Conservation (phyloP, 441 rosid genomes). For the Manihot esculenta region DNA sequence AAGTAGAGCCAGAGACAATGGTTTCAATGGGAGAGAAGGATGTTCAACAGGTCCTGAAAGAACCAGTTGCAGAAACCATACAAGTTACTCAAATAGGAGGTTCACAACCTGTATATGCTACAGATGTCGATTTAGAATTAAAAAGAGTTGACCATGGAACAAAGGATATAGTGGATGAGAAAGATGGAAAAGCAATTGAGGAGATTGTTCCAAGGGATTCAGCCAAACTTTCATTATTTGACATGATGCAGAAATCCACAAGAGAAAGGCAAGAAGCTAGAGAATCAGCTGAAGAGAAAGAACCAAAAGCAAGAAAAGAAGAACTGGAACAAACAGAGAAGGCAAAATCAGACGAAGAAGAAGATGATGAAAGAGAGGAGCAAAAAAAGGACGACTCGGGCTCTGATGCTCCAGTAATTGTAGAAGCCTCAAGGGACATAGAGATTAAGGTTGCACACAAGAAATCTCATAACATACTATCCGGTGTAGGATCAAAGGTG, state of each 20-base stretch:
- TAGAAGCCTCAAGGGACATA: slow-evolving; percentile 60
- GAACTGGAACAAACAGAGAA: slow-evolving; percentile 36
- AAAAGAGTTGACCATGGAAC: slow-evolving; percentile 28
- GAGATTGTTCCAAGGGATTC: slow-evolving; percentile 30
- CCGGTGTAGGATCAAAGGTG: slow-evolving; percentile 88
- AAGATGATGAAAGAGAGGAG: slow-evolving; percentile 29
- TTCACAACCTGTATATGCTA: slow-evolving; percentile 27
- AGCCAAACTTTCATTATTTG: slow-evolving; percentile 35
- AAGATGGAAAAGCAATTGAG: slow-evolving; percentile 18
- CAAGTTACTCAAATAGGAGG: slow-evolving; percentile 27
- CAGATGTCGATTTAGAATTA: slow-evolving; percentile 25
- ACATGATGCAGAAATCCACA: slow-evolving; percentile 35
- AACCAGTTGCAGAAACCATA: slow-evolving; percentile 22
- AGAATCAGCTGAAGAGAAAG: slow-evolving; percentile 27
- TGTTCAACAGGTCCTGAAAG: slow-evolving; percentile 22
- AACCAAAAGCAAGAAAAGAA: slow-evolving; percentile 25
- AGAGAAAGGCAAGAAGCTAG: slow-evolving; percentile 25
- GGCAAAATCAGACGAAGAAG: slow-evolving; percentile 46
- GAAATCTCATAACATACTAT: slow-evolving; percentile 76
- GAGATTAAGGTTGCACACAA: slow-evolving; percentile 53
- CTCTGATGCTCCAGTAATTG: slow-evolving; percentile 60
- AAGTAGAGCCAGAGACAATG: slow-evolving; percentile 24
- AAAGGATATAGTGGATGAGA: slow-evolving; percentile 11
- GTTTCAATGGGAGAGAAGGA: slow-evolving; percentile 19
- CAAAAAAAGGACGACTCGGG: slow-evolving; percentile 51